Conservation (phyloP, 805 yeast species). For the Saccharomycopsis sp. region DNA sequence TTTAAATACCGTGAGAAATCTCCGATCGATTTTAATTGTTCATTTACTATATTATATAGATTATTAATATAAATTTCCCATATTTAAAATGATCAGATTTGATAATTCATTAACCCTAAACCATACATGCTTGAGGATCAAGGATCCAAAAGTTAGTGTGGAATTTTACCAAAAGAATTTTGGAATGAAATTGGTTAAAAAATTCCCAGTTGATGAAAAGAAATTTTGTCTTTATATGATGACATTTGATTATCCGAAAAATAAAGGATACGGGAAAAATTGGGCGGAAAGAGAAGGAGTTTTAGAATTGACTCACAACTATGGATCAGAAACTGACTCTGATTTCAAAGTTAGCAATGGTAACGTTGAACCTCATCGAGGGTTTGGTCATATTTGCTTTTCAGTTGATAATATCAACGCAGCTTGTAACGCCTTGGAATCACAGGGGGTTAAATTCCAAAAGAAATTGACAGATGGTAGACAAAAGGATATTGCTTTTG, state of each 20-base stretch:
- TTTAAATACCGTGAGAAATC: too few relatives aligned
- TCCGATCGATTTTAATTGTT: too few relatives aligned
- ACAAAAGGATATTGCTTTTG: constrained; percentile 89
- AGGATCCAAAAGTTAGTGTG: constrained; percentile 68
- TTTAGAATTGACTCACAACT: constrained; percentile 75
- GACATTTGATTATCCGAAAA: constrained; percentile 39
- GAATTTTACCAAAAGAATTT: constrained; percentile 69
- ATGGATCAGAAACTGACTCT: constrained; percentile 59
- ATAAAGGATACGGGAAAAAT: constrained; percentile 24
- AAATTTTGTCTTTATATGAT: constrained; percentile 66
- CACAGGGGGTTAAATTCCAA: constrained; percentile 64
- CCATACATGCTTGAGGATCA: constrained; percentile 74
- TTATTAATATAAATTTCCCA: too few relatives aligned
- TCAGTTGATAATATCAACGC: constrained; percentile 72
- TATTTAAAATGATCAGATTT: constrained; percentile 14
- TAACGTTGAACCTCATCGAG: constrained; percentile 75
- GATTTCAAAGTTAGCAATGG: constrained; percentile 66
- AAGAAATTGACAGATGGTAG: constrained; percentile 86
- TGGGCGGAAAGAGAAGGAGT: constrained; percentile 56
- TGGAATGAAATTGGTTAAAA: constrained; percentile 58
- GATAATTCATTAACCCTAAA: constrained; percentile 35
- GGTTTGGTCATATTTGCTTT: constrained; percentile 91
- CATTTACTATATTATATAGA: too few relatives aligned
- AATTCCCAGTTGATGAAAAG: constrained; percentile 44
- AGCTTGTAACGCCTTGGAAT: constrained; percentile 50